phyloP scores from a whole-genome alignment of 805 yeast genomes.

The Maudiozyma bulderi region DNA sequence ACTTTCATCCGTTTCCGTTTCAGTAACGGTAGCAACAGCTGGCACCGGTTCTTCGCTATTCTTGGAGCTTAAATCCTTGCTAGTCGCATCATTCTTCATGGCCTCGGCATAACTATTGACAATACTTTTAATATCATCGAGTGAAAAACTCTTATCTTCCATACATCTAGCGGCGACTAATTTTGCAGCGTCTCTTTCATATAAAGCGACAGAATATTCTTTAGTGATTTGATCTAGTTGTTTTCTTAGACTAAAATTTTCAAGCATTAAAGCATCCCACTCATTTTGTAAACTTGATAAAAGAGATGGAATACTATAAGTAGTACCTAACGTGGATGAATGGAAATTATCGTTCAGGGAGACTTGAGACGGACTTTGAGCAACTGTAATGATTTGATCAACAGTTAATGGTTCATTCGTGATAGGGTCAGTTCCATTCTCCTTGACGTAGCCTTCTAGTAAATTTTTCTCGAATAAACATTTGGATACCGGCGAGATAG shows the following conservation, averaged over 20 bases:
- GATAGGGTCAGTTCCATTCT: slow-evolving; percentile 69
- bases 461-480: slow-evolving; percentile 57
- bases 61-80: background rate
- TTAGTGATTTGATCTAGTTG: slow-evolving; percentile 57
- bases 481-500: slow-evolving; percentile 63
- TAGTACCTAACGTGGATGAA: slow-evolving; percentile 38
- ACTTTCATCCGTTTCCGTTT: no score
- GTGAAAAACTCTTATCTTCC: slow-evolving; percentile 69
- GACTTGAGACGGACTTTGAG: slow-evolving; percentile 24
- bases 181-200: slow-evolving; percentile 84
- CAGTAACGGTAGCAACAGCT: no score
- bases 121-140: slow-evolving; percentile 32
- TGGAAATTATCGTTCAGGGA: slow-evolving; percentile 22
- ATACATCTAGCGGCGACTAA: slow-evolving; percentile 70
- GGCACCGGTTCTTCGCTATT: no score
- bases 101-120: background rate
- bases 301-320: slow-evolving; percentile 55
- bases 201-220: slow-evolving; percentile 68
- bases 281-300: slow-evolving; percentile 72
- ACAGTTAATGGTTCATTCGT: slow-evolving; percentile 47
- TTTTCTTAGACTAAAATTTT: slow-evolving; percentile 65
- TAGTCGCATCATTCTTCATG: background rate
- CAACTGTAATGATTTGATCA: slow-evolving; percentile 48
- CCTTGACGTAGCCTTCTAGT: slow-evolving; percentile 50
- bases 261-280: slow-evolving; percentile 82